These are phyloP conservation scores for Metarhizium sp. DNA, from an alignment of 2,329 filamentous ascomycete species.

Conservation along the genomic window DNA sequence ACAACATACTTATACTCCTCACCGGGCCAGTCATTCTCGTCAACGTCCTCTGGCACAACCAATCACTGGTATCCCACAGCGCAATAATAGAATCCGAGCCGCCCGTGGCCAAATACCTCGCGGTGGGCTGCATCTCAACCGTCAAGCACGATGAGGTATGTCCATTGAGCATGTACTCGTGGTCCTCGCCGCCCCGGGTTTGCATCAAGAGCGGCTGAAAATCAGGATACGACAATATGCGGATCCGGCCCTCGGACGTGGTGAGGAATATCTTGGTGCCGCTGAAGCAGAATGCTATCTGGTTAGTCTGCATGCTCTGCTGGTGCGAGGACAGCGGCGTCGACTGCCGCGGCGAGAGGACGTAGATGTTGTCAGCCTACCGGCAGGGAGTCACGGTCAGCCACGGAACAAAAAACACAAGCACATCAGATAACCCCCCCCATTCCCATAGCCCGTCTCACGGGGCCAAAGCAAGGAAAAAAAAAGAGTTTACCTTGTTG, in stretches of 20 bases:
- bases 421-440: too few species aligned
- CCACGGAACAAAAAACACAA: conserved; percentile 4
- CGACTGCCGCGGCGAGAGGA: conserved; percentile 51
- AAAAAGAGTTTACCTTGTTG: conserved; percentile 47
- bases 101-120: conserved; percentile 63
- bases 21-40: conserved; percentile 61
- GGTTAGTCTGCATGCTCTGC: conserved; percentile 58
- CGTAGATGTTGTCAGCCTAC: conserved; percentile 53
- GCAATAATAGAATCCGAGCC: conserved; percentile 67
- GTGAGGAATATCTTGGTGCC: conserved; percentile 62
- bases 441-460: too few species aligned
- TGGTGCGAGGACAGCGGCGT: conserved; percentile 48
- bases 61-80: conserved; percentile 69
- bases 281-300: conserved; percentile 65
- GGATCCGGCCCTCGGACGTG: conserved; percentile 60
- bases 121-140: conserved; percentile 60
- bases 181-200: conserved; percentile 28
- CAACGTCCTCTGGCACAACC: conserved; percentile 65
- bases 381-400: neutral
- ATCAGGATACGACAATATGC: conserved; percentile 59
- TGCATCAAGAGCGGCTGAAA: conserved; percentile 46
- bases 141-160: conserved; percentile 66
- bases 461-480: neutral
- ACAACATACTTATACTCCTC: conserved; percentile 50
- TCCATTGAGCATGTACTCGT: conserved; percentile 55